Base-by-base conservation (phyloP, 2,329 filamentous ascomycete species). In the Chrysoporthe austroafricana region DNA sequence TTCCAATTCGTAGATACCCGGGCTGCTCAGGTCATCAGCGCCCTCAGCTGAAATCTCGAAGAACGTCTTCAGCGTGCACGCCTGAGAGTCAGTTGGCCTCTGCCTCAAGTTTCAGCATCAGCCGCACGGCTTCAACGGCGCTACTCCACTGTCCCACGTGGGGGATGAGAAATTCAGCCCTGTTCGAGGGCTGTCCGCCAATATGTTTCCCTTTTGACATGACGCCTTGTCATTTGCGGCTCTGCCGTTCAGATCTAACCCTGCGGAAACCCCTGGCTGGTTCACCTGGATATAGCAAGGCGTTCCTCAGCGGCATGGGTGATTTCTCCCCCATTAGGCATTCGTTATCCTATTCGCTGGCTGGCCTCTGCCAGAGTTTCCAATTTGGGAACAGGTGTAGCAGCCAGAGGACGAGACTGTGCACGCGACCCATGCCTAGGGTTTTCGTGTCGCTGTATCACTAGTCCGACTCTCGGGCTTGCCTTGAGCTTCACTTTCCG, bases 121-220 rank as follows among this genome's bases (percentile, higher is more conserved):
- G 63, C 67, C 60, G 44, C 58, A 63, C 48, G 9, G n/a, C 50
- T 44, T 57, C 14, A 36, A 46, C 64, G 39, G 48, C 46, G 18
- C 63, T 61, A 62, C 36, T 39, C 7, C 16, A 5, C 42, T n/a
- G 6, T 48, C 44, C 60, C 50, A 64, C 43, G 39, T 57, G 62
- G 62, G 42, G 57, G 34, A 50, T 48, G 60, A 36, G 26, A 13
- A 18, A 36, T 50, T 52, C 60, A 50, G 60, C 60, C 60, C 44
- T 18, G 34, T 52, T 52, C 44, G 5, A 21, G 16, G 44, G 42
- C 34, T 34, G 8, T 44, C 44, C 43, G 34, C 50, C 16, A 11
- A 13, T 6, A 54, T 32, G 50, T 54, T 54, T 39, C 36, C 36
- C 36, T 9, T 54, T 21, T 13, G 14, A 13, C 13, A 54, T 16